These are phyloP conservation scores for Chaetomium strumarium DNA, from an alignment of 2,329 filamentous ascomycete species.

Conservation along the genomic window DNA sequence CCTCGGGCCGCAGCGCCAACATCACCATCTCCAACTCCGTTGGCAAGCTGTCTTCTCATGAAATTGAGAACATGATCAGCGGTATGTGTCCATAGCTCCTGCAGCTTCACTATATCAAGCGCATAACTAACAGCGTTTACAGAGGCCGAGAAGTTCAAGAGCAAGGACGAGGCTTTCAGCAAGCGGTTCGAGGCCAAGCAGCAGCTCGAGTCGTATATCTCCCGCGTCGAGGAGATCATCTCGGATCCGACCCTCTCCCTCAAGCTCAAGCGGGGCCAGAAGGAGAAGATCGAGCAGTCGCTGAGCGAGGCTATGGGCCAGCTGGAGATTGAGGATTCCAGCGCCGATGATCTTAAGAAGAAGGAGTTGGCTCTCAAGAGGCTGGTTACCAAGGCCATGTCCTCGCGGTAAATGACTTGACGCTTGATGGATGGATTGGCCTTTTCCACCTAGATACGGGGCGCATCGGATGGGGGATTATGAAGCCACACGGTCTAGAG, in stretches of 20 bases:
- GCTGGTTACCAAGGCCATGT: conserved; percentile 97
- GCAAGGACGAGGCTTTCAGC: conserved; percentile 94
- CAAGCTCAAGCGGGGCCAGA: conserved; percentile 98
- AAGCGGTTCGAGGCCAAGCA: conserved; percentile 99
- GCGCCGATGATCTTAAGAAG: conserved; percentile 96
- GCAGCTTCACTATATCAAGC: not conserved
- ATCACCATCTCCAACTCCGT: conserved; percentile 99
- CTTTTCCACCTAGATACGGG: conserved; percentile 16
- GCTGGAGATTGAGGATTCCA: conserved; percentile 90
- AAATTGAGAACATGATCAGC: conserved; percentile 98
- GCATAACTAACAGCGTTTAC: conserved; percentile 7
- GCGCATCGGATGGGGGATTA: conserved; percentile 19
- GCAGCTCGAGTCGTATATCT: conserved; percentile 98
- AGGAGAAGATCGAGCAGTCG: conserved; percentile 98
- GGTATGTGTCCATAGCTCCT: conserved; percentile 39
- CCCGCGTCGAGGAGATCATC: conserved; percentile 97
- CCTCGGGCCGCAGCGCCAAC: conserved; percentile 94
- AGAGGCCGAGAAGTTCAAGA: conserved; percentile 98
- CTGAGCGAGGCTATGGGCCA: conserved; percentile 96
- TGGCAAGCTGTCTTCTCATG: conserved; percentile 87
- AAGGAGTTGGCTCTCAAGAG: conserved; percentile 98
- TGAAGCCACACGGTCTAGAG: conserved; percentile 23
- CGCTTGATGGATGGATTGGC: conserved; percentile 16
- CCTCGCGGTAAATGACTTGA: conserved; percentile 63
- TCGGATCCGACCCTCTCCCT: conserved; percentile 92